phyloP scores from a whole-genome alignment of 139 green algal genomes.

The Edaphochlamys debaryana region DNA sequence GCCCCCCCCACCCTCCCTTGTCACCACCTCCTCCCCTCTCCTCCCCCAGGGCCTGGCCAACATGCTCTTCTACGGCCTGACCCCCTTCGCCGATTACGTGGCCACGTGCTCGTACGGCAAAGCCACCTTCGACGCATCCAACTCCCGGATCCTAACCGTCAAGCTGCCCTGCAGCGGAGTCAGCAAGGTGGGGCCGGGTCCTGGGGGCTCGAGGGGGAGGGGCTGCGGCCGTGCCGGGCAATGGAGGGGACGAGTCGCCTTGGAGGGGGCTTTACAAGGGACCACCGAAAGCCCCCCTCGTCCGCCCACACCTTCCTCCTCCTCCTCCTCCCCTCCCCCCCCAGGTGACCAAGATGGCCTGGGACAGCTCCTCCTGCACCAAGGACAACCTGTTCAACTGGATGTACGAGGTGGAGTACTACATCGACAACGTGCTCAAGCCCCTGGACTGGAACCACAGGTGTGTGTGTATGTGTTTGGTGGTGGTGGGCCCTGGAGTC shows the following conservation, averaged over 20 bases:
- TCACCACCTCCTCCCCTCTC: not conserved
- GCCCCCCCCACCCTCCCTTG: too few relatives aligned
- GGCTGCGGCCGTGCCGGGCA: too few relatives aligned
- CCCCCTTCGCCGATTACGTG: conserved; percentile 25
- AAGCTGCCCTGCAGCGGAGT: conserved; percentile 29
- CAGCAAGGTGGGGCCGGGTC: too few relatives aligned
- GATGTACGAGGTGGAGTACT: conserved; percentile 41
- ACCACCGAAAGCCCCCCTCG: too few relatives aligned
- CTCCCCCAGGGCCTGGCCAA: conserved; percentile 7
- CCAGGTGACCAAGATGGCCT: conserved; percentile 5
- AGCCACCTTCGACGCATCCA: conserved; percentile 16
- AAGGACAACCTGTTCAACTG: conserved; percentile 37
- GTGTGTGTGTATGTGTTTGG: not conserved
- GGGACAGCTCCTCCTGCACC: conserved; percentile 22
- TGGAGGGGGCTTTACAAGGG: too few relatives aligned
- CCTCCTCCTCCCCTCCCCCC: too few relatives aligned
- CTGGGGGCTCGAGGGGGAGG: too few relatives aligned
- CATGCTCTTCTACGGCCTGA: conserved; percentile 26
- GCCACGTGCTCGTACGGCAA: conserved; percentile 46
- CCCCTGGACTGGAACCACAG: conserved; percentile 30
- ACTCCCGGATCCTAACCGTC: conserved; percentile 22
- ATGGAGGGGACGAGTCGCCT: too few relatives aligned
- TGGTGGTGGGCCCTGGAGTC: too few relatives aligned
- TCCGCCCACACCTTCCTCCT: too few relatives aligned
- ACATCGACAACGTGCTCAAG: conserved; percentile 39